Evolutionary conservation across 2,329 filamentous ascomycete genomes (phyloP).

Genomic region (Zopfia rhizophila): DNA sequence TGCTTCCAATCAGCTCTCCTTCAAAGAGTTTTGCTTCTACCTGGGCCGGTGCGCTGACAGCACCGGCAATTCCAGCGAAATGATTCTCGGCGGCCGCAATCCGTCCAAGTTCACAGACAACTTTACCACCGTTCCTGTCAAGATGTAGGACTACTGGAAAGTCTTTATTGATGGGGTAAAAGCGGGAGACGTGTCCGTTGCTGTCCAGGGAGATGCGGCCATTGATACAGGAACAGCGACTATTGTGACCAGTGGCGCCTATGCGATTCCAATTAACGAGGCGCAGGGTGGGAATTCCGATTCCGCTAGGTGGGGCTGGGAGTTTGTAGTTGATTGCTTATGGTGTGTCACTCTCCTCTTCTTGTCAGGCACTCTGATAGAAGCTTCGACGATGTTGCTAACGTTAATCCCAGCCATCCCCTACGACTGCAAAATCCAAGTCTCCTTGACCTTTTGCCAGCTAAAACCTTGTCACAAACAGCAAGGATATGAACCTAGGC

Average conservation of each 20-base stretch:
- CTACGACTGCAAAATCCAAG: background rate
- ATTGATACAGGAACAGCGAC: too few species aligned
- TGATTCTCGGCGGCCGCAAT: constrained; percentile 37
- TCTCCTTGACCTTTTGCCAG: constrained; percentile 3
- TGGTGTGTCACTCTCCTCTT: too few species aligned
- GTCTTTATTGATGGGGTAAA: constrained; percentile 29
- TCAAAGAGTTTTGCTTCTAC: constrained; percentile 40
- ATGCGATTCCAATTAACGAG: too few species aligned
- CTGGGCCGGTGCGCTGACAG: constrained; percentile 31
- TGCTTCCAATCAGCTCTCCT: constrained; percentile 28
- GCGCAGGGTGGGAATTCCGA: too few species aligned
- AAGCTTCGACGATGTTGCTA: background rate
- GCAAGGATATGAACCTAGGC: constrained; percentile 6
- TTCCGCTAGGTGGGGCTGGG: too few species aligned
- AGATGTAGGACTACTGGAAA: constrained; percentile 36
- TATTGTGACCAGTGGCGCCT: too few species aligned
- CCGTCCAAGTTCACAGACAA: constrained; percentile 28
- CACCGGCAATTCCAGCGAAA: constrained; percentile 29
- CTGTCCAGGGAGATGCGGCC: too few species aligned
- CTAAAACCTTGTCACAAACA: background rate
- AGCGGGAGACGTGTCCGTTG: constrained; percentile 1
- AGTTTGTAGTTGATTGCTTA: too few species aligned
- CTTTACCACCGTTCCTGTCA: constrained; percentile 33
- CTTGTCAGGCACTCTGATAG: constrained; percentile 1
- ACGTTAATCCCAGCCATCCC: constrained; percentile 3